Percentiles rank a stretch among this genome's conserved stretches.
Evolutionary conservation across 306 rosid genomes (phyloP).

Genomic region (Hylodesmum podocarpum): DNA sequence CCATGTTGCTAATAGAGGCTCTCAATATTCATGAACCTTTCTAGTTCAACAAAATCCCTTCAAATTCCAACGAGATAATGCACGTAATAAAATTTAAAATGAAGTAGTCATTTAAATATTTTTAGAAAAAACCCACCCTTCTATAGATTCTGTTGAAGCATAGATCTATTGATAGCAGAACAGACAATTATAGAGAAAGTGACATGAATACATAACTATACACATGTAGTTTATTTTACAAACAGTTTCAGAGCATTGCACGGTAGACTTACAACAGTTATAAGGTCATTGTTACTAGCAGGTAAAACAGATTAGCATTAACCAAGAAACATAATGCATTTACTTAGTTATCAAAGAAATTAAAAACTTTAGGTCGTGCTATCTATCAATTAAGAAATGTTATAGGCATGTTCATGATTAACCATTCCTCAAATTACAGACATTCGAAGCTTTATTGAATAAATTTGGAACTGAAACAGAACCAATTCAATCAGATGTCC

Average conservation of each 20-base stretch:
- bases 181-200: neutral
- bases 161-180: neutral
- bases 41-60: slow-evolving; percentile 17
- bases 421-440: slow-evolving; percentile 19
- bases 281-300: neutral
- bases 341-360: neutral
- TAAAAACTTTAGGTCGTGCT: neutral
- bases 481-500: slow-evolving; percentile 20
- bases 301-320: slow-evolving; percentile 4
- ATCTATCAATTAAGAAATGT: neutral
- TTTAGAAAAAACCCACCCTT: neutral
- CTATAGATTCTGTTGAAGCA: neutral
- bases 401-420: neutral
- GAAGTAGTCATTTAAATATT: neutral
- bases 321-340: neutral
- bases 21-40: neutral
- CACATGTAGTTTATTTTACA: neutral
- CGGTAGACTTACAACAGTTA: neutral
- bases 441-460: neutral
- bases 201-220: neutral
- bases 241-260: slow-evolving; percentile 12
- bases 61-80: neutral
- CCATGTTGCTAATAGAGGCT: neutral
- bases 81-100: neutral
- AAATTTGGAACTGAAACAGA: neutral